Evolutionary conservation across 1,284 basidiomycete species (phyloP), one percentile per base, ranked within the genome.

Genomic region (Sanghuangporus sanghuang): DNA sequence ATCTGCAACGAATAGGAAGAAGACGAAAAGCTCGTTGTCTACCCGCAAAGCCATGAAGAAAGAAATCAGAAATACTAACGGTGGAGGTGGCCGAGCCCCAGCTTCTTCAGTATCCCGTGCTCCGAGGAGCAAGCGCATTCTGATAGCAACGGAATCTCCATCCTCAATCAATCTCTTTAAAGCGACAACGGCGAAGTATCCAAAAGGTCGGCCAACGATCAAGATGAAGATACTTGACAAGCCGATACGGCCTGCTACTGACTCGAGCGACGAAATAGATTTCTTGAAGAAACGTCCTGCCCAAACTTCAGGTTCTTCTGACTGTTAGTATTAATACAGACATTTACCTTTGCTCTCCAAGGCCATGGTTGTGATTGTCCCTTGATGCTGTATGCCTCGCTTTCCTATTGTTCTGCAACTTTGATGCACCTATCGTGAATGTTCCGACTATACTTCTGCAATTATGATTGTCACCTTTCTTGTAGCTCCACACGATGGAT

Each of bases 241-340:
- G 39, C 62, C 65, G 4, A 42, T 66, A 9, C 39, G 36, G 27
- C 14, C 35, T 12, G 42, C 57, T 12, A 46, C 57, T 40, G 53
- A 52, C 44, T 63, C 61, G 36, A 58, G 57, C 36, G 65, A 66
- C 48, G 57, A 63, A 50, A 62, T 66, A 12, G 35, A 59, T 40
- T 55, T 65, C 14, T 9, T 65, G 54, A 59, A 53, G 49, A 21
- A 18, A n/a, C 44, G 32, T 40, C 21, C n/a, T 21, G 7, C 27
- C 9, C 36, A 14, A 35, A 18, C 14, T 32, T 36, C 23, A 18
- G 14, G 23, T 32, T 52, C 55, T 48, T 48, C 54, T 9, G 42
- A 18, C 39, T 35, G 18, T 55, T 16, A 40, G 12, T 60, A 27
- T 12, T 49, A 7, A 36, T 42, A 23, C 58, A 50, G 44, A 46